phyloP scores from a whole-genome alignment of 2,329 filamentous ascomycete species.

The Macrophomina tecta region DNA sequence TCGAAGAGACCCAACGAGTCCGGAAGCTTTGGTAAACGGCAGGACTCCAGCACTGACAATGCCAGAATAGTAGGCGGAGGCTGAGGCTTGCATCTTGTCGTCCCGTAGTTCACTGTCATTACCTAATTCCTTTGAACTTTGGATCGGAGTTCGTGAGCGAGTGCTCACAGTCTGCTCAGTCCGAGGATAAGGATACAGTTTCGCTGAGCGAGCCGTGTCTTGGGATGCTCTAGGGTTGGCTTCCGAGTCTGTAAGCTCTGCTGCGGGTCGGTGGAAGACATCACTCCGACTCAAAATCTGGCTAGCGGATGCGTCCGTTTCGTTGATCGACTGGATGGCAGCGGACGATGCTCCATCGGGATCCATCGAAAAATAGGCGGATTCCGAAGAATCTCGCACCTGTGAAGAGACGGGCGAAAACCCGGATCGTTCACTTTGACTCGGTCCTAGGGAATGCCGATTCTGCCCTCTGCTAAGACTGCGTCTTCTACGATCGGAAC shows the following conservation, averaged over 20 bases:
- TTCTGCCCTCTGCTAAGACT: conserved; percentile 2
- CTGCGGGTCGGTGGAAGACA: conserved; percentile 82
- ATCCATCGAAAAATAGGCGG: conserved; percentile 14
- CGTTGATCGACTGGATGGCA: conserved; percentile 67
- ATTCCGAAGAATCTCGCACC: conserved; percentile 57
- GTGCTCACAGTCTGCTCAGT: conserved; percentile 23
- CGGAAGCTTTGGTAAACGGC: conserved; percentile 81
- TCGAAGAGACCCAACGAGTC: conserved; percentile 82
- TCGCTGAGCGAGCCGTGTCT: conserved; percentile 45
- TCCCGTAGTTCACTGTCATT: conserved; percentile 21
- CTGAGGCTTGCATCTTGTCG: conserved; percentile 23
- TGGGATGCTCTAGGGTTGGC: conserved; percentile 35
- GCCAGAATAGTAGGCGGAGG: conserved; percentile 50
- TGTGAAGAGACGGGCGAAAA: conserved; percentile 9
- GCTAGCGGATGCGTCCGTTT: conserved; percentile 80
- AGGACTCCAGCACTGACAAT: conserved; percentile 70
- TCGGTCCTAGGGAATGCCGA: neutral
- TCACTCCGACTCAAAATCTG: conserved; percentile 88
- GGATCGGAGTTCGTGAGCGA: conserved; percentile 16
- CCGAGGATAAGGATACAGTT: conserved; percentile 1
- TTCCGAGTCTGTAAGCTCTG: conserved; percentile 32
- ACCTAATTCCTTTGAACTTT: conserved; percentile 4
- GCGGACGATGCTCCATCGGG: conserved; percentile 72
- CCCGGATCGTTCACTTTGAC: neutral
- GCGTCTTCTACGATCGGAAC: conserved; percentile 27